A percentile compares a stretch with the other conserved stretches of the same genome.
These are phyloP conservation scores for Pleurotus pulmonarius DNA, from an alignment of 768 basidiomycete species.

Conservation along the genomic window DNA sequence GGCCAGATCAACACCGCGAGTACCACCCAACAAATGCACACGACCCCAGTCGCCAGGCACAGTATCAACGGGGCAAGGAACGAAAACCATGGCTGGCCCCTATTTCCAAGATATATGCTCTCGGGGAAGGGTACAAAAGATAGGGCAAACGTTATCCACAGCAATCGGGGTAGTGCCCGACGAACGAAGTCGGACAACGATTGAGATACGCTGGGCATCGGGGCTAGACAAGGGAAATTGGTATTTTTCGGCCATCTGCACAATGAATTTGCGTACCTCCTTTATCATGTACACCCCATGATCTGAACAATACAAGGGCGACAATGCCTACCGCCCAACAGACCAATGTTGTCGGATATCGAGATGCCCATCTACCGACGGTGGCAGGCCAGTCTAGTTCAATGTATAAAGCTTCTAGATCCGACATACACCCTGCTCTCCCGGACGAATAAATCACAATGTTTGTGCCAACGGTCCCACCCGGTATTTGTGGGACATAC, in stretches of 20 bases:
- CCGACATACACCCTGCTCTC: conserved; percentile 40
- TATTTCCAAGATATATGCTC: conserved; percentile 56
- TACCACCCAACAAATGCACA: conserved; percentile 56
- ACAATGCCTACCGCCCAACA: conserved; percentile 77
- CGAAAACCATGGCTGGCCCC: conserved; percentile 43
- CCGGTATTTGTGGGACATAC: conserved; percentile 43
- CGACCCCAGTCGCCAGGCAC: conserved; percentile 61
- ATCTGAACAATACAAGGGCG: conserved; percentile 49
- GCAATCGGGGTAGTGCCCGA: conserved; percentile 34
- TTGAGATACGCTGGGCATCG: conserved; percentile 43
- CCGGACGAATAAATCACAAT: conserved; percentile 60
- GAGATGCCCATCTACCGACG: conserved; percentile 62
- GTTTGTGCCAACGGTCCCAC: conserved; percentile 35
- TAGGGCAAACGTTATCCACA: conserved; percentile 38
- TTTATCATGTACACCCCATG: conserved; percentile 38
- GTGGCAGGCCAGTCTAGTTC: conserved; percentile 69
- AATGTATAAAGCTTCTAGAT: conserved; percentile 40
- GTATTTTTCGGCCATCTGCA: background rate
- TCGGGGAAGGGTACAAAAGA: conserved; percentile 57
- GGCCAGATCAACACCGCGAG: conserved; percentile 47
- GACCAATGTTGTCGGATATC: conserved; percentile 71
- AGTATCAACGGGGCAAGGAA: conserved; percentile 55
- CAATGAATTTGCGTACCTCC: conserved; percentile 19
- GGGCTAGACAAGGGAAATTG: conserved; percentile 22
- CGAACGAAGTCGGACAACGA: conserved; percentile 45